Base-by-base conservation (phyloP, 768 basidiomycete species). In the Cyathus striatus region DNA sequence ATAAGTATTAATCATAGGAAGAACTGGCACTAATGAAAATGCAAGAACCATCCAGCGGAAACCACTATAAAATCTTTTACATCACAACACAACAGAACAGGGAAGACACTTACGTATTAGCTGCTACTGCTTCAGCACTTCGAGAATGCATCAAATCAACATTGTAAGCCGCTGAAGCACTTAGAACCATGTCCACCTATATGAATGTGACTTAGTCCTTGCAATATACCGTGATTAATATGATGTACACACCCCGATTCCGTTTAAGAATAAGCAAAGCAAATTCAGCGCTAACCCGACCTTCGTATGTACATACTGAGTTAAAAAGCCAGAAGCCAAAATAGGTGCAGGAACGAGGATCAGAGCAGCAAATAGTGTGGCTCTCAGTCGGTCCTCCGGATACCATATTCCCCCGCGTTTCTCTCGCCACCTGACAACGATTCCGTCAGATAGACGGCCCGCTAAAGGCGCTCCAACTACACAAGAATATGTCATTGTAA, bases 371-470 rank as follows among this genome's bases (percentile, higher is more conserved):
- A 67, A 49, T 24, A 78, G 54, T 2, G 73, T 63, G 2, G 70
- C 80, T 1, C 78, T 70, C 20, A 86, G 67, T 4, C 84, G 75
- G 49, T 84, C 86, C 56, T 87, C 83, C 0, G 83, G 83, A 32
- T 76, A 72, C 81, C 79, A 84, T 2, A 64, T 50, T 1, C 81
- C 81, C 0, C 68, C 69, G 18, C 81, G 72, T 4, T 61, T 54
- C 33, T 66, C 59, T 13, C 71, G 71, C 61, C 75, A 79, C 26
- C 51, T 54, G n/a, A 71, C 61, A 18, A 88, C 64, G 0, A 72
- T 60, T 17, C 49, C 46, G 55, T 87, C 86, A 0, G 85, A 85
- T 0, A 83, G 46, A 13, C 64, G 65, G 1, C 84, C 83, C 0
- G 78, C 70, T 5, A 82, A 48, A 2, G 77, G 75, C 3, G 82